phyloP scores from a whole-genome alignment of 75 land plant species.

The Cunninghamia lanceolata region DNA sequence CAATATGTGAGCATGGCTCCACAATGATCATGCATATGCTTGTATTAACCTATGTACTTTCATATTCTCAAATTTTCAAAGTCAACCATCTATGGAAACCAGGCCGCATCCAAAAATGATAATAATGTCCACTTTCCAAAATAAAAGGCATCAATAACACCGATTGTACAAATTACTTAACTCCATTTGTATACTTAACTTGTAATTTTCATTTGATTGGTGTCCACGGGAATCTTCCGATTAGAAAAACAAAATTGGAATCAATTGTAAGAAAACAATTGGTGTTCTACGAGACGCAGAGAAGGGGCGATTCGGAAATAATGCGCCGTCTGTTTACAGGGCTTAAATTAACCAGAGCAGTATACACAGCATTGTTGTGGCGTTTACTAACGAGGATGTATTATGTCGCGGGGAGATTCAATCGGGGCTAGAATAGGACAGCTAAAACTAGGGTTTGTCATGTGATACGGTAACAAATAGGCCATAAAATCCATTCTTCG shows the following conservation, averaged over 20 bases:
- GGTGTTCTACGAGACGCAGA: neutral
- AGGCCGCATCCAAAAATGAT: no score
- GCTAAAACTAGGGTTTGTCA: neutral
- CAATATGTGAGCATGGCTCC: neutral
- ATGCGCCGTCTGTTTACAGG: neutral
- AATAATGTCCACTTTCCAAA: neutral
- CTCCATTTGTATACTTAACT: neutral
- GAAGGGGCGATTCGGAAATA: neutral
- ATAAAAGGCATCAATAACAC: neutral
- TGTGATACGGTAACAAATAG: neutral
- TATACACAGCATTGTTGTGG: neutral
- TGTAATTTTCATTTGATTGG: neutral
- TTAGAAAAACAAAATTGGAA: neutral
- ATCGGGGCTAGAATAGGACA: neutral
- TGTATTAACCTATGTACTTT: neutral
- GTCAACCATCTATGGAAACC: no score
- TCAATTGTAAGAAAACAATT: neutral
- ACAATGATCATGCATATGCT: neutral
- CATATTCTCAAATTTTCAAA: neutral
- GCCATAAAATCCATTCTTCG: neutral
- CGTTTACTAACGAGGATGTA: neutral
- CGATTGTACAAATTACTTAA: neutral
- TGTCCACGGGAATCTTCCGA: neutral
- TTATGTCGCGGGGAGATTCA: neutral
- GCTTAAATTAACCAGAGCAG: neutral